Conservation (phyloP, 805 yeast species). For the Candida berthetii region DNA sequence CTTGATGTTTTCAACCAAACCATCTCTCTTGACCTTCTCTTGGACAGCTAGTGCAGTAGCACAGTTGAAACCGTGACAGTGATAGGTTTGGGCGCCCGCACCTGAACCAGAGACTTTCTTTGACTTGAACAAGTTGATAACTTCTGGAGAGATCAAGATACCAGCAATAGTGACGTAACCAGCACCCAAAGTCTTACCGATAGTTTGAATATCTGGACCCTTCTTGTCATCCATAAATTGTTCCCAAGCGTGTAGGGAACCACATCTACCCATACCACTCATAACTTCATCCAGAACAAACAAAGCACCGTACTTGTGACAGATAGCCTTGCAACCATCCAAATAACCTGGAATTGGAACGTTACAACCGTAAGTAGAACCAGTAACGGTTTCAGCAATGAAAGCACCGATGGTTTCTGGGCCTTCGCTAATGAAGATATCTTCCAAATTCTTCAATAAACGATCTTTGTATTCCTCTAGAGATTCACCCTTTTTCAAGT, state of each 20-base stretch:
- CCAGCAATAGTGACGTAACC: slow-evolving; percentile 45
- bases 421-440: slow-evolving; percentile 32
- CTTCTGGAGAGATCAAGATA: slow-evolving; percentile 28
- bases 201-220: slow-evolving; percentile 42
- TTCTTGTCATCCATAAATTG: slow-evolving; percentile 25
- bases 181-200: slow-evolving; percentile 42
- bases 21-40: slow-evolving; percentile 28
- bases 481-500: slow-evolving; percentile 24
- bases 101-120: slow-evolving; percentile 26
- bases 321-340: slow-evolving; percentile 36
- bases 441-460: slow-evolving; percentile 34
- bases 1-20: slow-evolving; percentile 32
- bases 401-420: slow-evolving; percentile 38
- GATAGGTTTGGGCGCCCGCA: slow-evolving; percentile 47
- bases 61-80: slow-evolving; percentile 39
- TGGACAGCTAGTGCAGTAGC: slow-evolving; percentile 41
- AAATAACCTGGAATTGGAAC: slow-evolving; percentile 39
- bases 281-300: slow-evolving; percentile 48
- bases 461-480: slow-evolving; percentile 32
- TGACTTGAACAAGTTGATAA: slow-evolving; percentile 27
- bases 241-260: slow-evolving; percentile 41
- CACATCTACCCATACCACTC: slow-evolving; percentile 51
- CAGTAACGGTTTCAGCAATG: slow-evolving; percentile 39
- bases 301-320: slow-evolving; percentile 44
- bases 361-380: slow-evolving; percentile 39